These are phyloP conservation scores for Castanospermum australe DNA, from an alignment of 306 rosid species.

Conservation along the genomic window DNA sequence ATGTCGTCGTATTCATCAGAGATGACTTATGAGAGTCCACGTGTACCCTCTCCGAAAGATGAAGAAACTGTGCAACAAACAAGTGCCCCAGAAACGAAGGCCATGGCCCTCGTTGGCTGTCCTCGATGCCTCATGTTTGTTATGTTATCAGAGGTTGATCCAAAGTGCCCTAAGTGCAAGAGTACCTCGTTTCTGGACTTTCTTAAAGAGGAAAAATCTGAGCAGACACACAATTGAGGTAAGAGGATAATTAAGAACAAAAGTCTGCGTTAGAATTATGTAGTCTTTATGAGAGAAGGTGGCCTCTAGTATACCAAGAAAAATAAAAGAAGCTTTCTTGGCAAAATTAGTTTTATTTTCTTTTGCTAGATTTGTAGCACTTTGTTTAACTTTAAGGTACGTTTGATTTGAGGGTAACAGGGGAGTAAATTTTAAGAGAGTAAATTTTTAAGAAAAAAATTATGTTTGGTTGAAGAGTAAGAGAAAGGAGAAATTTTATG, in stretches of 20 bases:
- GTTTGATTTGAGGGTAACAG: no score
- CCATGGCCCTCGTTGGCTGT: conserved; percentile 48
- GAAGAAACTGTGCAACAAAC: background rate
- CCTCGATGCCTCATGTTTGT: conserved; percentile 57
- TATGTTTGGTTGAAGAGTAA: no score
- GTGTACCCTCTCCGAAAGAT: conserved; percentile 25
- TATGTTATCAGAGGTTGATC: conserved; percentile 35
- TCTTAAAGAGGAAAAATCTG: background rate
- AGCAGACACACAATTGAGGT: background rate
- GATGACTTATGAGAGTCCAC: conserved; percentile 30
- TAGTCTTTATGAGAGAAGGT: background rate
- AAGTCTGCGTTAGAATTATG: background rate
- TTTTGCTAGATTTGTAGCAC: background rate
- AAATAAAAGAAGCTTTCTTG: background rate
- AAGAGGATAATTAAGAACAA: background rate
- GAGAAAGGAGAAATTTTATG: no score
- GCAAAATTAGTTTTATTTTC: background rate
- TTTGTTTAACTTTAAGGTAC: no score
- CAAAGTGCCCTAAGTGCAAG: conserved; percentile 57
- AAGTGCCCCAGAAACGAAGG: background rate
- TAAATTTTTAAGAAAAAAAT: no score
- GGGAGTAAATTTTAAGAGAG: no score
- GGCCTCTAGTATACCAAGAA: background rate
- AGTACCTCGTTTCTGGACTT: conserved; percentile 46
- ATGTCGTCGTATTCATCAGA: background rate